Conservation (phyloP, 2,329 filamentous ascomycete species). For the Onygena corvina region DNA sequence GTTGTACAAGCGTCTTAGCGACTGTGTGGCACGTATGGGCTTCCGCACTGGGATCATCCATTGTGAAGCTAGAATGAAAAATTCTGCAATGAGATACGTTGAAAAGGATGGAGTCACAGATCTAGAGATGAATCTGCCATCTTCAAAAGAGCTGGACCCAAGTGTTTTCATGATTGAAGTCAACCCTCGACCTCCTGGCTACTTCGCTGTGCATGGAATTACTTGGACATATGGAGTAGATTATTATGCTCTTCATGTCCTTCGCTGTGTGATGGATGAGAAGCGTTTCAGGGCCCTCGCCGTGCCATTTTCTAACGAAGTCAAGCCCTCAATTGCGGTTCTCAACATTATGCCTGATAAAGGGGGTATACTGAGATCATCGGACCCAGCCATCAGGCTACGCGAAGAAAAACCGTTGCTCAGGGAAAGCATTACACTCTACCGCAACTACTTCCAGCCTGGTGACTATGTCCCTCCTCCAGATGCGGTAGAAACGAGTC, state of each 20-base stretch:
- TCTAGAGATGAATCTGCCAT: background rate
- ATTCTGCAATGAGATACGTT: background rate
- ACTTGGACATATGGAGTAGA: conserved; percentile 19
- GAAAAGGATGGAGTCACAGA: background rate
- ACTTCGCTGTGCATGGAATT: conserved; percentile 8
- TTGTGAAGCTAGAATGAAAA: conserved; percentile 5
- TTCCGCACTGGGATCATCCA: conserved; percentile 8
- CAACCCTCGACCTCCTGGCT: conserved; percentile 20
- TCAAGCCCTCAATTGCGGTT: background rate
- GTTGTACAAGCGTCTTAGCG: background rate
- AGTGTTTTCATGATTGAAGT: conserved; percentile 20
- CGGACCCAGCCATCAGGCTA: background rate
- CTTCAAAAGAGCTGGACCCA: conserved; percentile 3
- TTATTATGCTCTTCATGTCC: conserved; percentile 12
- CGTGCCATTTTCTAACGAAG: background rate
- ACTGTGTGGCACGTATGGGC: background rate
- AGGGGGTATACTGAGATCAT: background rate
- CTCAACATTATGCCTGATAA: background rate
- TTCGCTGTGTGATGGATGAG: conserved; percentile 2
- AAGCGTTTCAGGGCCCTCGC: background rate
- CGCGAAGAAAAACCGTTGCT: background rate
- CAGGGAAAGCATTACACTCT: background rate
- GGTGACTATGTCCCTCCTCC: background rate
- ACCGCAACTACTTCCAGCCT: background rate
- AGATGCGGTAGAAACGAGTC: background rate